Conservation (phyloP, 345 rosid species). For the Anastatica hierochuntica region DNA sequence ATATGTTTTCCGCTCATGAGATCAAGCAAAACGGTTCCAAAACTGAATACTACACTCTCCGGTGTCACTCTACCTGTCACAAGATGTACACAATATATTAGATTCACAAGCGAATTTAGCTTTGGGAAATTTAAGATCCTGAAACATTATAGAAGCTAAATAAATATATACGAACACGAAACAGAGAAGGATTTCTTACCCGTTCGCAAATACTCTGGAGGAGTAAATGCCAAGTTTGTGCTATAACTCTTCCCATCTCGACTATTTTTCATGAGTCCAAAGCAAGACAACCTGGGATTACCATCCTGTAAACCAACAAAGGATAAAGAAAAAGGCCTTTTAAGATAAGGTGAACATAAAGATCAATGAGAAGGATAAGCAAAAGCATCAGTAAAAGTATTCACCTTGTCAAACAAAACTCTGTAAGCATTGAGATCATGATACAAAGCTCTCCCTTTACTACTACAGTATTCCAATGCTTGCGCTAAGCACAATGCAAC, state of each 20-base stretch:
- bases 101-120: not conserved
- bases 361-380: not conserved
- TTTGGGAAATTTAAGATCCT: not conserved
- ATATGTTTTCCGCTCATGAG: slow-evolving; percentile 93
- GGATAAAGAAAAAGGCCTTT: not conserved
- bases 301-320: slow-evolving; percentile 41
- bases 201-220: slow-evolving; percentile 80
- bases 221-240: slow-evolving; percentile 85
- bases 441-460: slow-evolving; percentile 83
- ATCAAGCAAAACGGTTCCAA: slow-evolving; percentile 70
- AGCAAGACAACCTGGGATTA: slow-evolving; percentile 79
- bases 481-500: slow-evolving; percentile 87
- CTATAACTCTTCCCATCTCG: slow-evolving; percentile 91
- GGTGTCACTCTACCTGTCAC: slow-evolving; percentile 62
- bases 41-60: slow-evolving; percentile 84
- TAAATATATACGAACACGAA: not conserved
- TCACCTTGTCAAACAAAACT: slow-evolving; percentile 82
- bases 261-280: slow-evolving; percentile 87
- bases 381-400: not conserved
- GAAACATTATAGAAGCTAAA: not conserved
- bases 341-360: not conserved
- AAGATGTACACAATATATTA: not conserved
- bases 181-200: slow-evolving; percentile 31
- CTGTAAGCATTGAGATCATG: slow-evolving; percentile 97
- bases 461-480: slow-evolving; percentile 80